Conservation (phyloP, 2,329 filamentous ascomycete genomes). For the Fusarium luffae region DNA sequence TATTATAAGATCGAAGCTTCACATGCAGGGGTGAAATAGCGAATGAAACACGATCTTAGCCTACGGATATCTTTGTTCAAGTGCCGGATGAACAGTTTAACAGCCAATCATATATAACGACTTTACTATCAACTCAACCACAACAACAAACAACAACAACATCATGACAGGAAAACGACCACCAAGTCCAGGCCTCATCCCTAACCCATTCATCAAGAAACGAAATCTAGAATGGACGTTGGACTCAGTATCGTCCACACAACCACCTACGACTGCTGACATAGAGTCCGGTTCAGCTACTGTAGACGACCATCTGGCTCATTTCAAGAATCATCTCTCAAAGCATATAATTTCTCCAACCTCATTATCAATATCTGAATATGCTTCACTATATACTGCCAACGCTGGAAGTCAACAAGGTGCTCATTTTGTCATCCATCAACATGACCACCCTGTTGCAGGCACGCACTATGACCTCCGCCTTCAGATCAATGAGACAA, state of each 20-base stretch:
- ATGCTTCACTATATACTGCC: conserved; percentile 52
- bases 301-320: conserved; percentile 53
- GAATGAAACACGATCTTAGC: not conserved
- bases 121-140: conserved; percentile 3
- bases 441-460: conserved; percentile 77
- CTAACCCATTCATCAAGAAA: conserved; percentile 61
- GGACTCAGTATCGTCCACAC: conserved; percentile 22
- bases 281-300: conserved; percentile 55
- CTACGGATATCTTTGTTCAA: not conserved
- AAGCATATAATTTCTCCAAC: conserved; percentile 44
- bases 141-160: conserved; percentile 6
- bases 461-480: conserved; percentile 76
- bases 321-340: conserved; percentile 53
- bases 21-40: not conserved
- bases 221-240: conserved; percentile 59
- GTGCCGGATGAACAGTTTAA: not conserved
- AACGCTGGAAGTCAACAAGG: conserved; percentile 49
- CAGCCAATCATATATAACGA: not conserved
- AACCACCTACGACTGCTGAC: conserved; percentile 46
- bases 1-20: not conserved
- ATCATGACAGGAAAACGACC: conserved; percentile 46
- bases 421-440: conserved; percentile 75
- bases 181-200: conserved; percentile 51
- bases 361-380: conserved; percentile 50
- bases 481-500: conserved; percentile 74